Base-by-base conservation (phyloP, 768 basidiomycete genomes). In the Leccinum sublutescens region DNA sequence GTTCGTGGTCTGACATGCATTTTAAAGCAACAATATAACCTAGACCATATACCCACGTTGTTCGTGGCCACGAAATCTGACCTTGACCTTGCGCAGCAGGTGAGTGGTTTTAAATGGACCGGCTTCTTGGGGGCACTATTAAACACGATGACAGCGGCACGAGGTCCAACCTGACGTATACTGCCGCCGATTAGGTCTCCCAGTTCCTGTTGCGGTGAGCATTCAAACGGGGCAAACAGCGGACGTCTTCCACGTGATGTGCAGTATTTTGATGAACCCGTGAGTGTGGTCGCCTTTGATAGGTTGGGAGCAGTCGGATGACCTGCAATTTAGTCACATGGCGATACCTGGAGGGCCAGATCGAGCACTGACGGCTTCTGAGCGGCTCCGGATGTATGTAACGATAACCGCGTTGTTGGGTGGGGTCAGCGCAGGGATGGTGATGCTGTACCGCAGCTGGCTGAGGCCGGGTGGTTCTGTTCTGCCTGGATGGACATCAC, bases 1-100 rank as follows among this genome's bases (percentile, higher is more conserved):
- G 31, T 54, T 25, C 23, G 21, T 57, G 29, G 34, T 59, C 66
- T 69, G 65, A 66, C 62, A 64, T 49, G 50, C 40, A 36, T 69
- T 57, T 49, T 55, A 36, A 75, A 97, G 94, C 95, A 98, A 92
- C 94, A 95, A 82, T 96, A 98, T 72, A 93, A 85, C 64, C 79
- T 97, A 31, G 94, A 98, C 71, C 90, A 93, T 72, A 92, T 98
- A 71, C 95, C 96, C 25, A 95, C 92, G 11, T 76, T 98, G 38
- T 98, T 98, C 72, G 95, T 99, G 25, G 96, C 96, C n/a, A 98
- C 96, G 40, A 99, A 99, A 76, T 95, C 94, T 6, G 96, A 99
- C 73, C 83, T 97, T 27, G 96, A 99, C 74, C 86, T 99, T 52
- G 96, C 96, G 11, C 84, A 95, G 65, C 96, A 97, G 83, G 93